These are phyloP conservation scores for Lactarius trivialis DNA, from an alignment of 768 basidiomycete species.

Conservation along the genomic window DNA sequence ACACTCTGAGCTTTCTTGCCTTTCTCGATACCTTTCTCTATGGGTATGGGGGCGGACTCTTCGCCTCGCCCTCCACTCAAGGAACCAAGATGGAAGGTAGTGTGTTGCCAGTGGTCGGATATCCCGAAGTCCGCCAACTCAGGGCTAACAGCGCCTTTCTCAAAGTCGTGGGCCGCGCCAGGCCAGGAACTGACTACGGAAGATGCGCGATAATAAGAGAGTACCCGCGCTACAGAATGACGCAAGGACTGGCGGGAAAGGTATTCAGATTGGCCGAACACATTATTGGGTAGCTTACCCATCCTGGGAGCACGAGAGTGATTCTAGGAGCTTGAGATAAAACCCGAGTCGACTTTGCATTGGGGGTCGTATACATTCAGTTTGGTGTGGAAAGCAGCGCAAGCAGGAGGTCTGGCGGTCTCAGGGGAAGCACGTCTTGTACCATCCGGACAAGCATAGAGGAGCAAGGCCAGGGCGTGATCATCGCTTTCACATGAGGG, in stretches of 20 bases:
- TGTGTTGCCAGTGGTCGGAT: background rate
- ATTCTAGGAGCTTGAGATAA: constrained; percentile 15
- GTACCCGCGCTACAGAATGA: constrained; percentile 10
- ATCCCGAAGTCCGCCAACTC: constrained; percentile 1
- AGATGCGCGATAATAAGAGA: constrained; percentile 6
- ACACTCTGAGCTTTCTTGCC: constrained; percentile 8
- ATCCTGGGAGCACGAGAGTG: constrained; percentile 11
- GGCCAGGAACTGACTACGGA: background rate
- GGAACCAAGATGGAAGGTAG: background rate
- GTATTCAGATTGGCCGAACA: background rate
- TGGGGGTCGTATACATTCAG: constrained; percentile 13
- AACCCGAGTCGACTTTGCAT: background rate
- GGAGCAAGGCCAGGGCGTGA: background rate
- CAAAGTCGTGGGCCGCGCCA: background rate
- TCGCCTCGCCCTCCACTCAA: background rate
- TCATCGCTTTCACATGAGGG: background rate
- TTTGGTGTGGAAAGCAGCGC: background rate
- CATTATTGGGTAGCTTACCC: constrained; percentile 8
- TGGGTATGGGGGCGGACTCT: background rate
- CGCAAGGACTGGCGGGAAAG: constrained; percentile 3
- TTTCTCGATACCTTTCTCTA: background rate
- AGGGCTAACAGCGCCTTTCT: constrained; percentile 4
- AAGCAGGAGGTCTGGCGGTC: background rate
- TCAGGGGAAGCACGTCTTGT: constrained; percentile 7
- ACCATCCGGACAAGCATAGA: background rate